Evolutionary conservation across 2,329 filamentous ascomycete genomes (phyloP).

Genomic region (Hypoxylon sp.): DNA sequence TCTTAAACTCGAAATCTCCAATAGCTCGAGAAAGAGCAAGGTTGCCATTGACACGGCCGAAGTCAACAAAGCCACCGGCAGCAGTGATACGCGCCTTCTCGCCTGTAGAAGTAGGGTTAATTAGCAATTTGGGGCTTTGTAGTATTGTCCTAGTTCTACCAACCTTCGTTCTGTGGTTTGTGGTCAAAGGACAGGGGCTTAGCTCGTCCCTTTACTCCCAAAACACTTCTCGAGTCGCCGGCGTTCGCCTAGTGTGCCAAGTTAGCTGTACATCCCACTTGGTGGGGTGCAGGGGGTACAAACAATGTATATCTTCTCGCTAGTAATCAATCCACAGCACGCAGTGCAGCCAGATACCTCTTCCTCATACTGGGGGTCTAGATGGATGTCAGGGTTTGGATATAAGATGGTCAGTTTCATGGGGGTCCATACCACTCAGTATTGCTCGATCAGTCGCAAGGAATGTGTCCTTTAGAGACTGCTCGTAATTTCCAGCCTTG

Average conservation of each 20-base stretch:
- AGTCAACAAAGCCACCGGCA: slow-evolving; percentile 97
- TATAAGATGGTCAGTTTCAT: slow-evolving; percentile 7
- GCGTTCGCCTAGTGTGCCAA: slow-evolving; percentile 83
- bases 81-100: slow-evolving; percentile 97
- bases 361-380: slow-evolving; percentile 97
- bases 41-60: slow-evolving; percentile 98
- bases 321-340: slow-evolving; percentile 89
- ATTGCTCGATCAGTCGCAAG: slow-evolving; percentile 96
- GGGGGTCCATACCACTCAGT: slow-evolving; percentile 79
- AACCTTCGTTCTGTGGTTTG: slow-evolving; percentile 98
- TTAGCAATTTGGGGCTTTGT: slow-evolving; percentile 21
- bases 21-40: slow-evolving; percentile 96
- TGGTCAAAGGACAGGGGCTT: slow-evolving; percentile 99
- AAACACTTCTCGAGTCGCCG: slow-evolving; percentile 93
- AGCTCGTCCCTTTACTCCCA: slow-evolving; percentile 96
- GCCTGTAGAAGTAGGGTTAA: slow-evolving; percentile 64
- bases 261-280: slow-evolving; percentile 41
- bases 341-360: slow-evolving; percentile 98
- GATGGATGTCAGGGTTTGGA: slow-evolving; percentile 39
- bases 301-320: slow-evolving; percentile 95
- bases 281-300: slow-evolving; percentile 61
- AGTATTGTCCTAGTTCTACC: slow-evolving; percentile 40
- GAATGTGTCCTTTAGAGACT: slow-evolving; percentile 97
- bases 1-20: slow-evolving; percentile 99
- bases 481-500: slow-evolving; percentile 90